Evolutionary conservation across 176 grass and related monocot species (phyloP).

Genomic region (Olyra latifolia): DNA sequence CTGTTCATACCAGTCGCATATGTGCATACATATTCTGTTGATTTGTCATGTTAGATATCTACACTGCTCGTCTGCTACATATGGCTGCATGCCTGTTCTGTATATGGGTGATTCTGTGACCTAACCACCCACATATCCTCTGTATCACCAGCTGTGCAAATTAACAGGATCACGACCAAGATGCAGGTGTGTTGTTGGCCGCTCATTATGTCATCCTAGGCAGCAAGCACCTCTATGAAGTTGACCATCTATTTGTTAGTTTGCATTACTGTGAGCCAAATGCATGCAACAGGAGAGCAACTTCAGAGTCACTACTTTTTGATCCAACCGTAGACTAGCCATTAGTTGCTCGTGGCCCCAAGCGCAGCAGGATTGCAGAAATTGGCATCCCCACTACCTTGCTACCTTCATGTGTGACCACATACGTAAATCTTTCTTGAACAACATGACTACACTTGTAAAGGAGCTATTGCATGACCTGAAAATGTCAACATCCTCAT

Average conservation of each 20-base stretch:
- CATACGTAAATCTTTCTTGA: slow-evolving; percentile 26
- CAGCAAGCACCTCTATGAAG: slow-evolving; percentile 47
- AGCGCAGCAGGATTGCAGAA: slow-evolving; percentile 32
- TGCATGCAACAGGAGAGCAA: slow-evolving; percentile 45
- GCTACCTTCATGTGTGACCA: slow-evolving; percentile 34
- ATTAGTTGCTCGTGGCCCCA: slow-evolving; percentile 12
- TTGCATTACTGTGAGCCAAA: slow-evolving; percentile 28
- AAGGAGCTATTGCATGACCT: slow-evolving; percentile 29
- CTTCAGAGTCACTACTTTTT: slow-evolving; percentile 23
- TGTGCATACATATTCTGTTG: slow-evolving; percentile 33
- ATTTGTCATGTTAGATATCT: slow-evolving; percentile 42
- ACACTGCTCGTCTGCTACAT: slow-evolving; percentile 15
- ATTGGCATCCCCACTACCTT: slow-evolving; percentile 49
- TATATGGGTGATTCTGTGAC: slow-evolving; percentile 38
- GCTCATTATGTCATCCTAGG: slow-evolving; percentile 62
- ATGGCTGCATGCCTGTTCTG: slow-evolving; percentile 26
- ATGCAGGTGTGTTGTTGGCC: slow-evolving; percentile 52
- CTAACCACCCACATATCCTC: slow-evolving; percentile 43
- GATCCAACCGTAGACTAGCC: slow-evolving; percentile 27
- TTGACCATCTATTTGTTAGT: slow-evolving; percentile 47
- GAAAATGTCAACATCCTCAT: slow-evolving; percentile 36
- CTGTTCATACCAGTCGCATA: slow-evolving; percentile 39
- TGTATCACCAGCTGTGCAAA: slow-evolving; percentile 30
- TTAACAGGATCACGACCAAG: slow-evolving; percentile 33
- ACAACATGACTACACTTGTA: slow-evolving; percentile 32